Evolutionary conservation across 2,329 filamentous ascomycete species (phyloP).

Genomic region (Fusarium guadeloupense): DNA sequence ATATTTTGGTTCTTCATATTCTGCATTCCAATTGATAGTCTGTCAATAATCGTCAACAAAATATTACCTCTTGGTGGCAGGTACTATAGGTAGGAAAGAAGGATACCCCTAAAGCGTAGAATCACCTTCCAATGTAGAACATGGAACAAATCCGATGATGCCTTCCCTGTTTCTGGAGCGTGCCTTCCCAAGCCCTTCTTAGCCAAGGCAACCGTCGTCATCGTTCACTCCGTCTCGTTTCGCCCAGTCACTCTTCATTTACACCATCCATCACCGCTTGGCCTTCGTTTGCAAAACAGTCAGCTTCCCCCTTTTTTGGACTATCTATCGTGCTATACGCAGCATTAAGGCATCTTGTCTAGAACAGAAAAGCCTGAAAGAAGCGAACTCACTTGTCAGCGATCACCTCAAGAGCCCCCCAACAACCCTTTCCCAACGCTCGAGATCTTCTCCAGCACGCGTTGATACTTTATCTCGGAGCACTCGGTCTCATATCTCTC

Average conservation of each 20-base stretch:
- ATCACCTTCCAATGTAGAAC: neutral
- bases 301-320: constrained; percentile 41
- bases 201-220: neutral
- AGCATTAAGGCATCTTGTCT: constrained; percentile 41
- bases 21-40: no score
- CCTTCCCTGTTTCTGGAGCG: neutral
- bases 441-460: neutral
- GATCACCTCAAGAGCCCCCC: constrained; percentile 8
- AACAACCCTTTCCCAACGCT: neutral
- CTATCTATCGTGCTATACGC: constrained; percentile 39
- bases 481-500: neutral
- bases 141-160: neutral
- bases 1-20: no score
- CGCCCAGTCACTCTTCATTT: constrained; percentile 2
- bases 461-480: neutral
- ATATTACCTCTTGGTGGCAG: no score
- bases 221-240: neutral
- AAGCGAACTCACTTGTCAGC: constrained; percentile 26
- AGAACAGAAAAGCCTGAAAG: constrained; percentile 25
- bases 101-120: no score
- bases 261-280: constrained; percentile 31
- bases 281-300: constrained; percentile 25
- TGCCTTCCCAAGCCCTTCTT: neutral
- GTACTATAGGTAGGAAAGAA: no score
- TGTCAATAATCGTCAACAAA: no score